Conservation (phyloP, 2,329 filamentous ascomycete species). For the Myriosclerotinia scirpicola region DNA sequence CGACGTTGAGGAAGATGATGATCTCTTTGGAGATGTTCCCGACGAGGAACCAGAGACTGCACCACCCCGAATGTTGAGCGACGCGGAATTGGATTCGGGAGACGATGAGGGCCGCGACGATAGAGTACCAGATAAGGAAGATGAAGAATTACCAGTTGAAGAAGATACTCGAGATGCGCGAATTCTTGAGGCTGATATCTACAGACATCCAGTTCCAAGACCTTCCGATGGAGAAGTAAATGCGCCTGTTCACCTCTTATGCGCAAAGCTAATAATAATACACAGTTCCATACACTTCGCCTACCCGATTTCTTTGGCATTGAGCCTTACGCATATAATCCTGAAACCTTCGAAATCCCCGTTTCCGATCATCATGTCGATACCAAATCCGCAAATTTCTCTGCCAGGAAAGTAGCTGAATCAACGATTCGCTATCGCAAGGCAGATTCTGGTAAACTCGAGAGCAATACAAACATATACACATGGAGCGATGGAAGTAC, state of each 20-base stretch:
- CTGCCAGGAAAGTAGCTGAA: slow-evolving; percentile 56
- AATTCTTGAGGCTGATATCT: slow-evolving; percentile 64
- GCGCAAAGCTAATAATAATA: slow-evolving; percentile 28
- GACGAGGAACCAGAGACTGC: slow-evolving; percentile 36
- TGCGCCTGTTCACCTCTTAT: slow-evolving; percentile 1
- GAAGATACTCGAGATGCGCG: slow-evolving; percentile 48
- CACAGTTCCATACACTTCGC: slow-evolving; percentile 66
- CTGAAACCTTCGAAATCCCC: slow-evolving; percentile 64
- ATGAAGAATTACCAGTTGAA: slow-evolving; percentile 47
- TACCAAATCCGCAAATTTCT: slow-evolving; percentile 50
- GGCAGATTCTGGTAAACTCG: slow-evolving; percentile 62
- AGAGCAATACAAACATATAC: slow-evolving; percentile 74
- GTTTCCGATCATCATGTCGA: slow-evolving; percentile 56
- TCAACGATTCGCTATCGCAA: slow-evolving; percentile 69
- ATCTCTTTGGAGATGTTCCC: slow-evolving; percentile 61
- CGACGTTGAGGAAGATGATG: slow-evolving; percentile 55
- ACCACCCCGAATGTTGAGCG: slow-evolving; percentile 48
- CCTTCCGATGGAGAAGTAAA: slow-evolving; percentile 67
- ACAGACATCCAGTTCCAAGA: slow-evolving; percentile 69
- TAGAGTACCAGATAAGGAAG: slow-evolving; percentile 46
- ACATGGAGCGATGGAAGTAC: slow-evolving; percentile 79
- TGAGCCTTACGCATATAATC: slow-evolving; percentile 65
- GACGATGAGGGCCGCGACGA: slow-evolving; percentile 64
- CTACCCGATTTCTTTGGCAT: slow-evolving; percentile 72
- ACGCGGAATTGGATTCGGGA: slow-evolving; percentile 62